Conservation (phyloP, 2,329 filamentous ascomycete species). For the Hypoxylon sp. region DNA sequence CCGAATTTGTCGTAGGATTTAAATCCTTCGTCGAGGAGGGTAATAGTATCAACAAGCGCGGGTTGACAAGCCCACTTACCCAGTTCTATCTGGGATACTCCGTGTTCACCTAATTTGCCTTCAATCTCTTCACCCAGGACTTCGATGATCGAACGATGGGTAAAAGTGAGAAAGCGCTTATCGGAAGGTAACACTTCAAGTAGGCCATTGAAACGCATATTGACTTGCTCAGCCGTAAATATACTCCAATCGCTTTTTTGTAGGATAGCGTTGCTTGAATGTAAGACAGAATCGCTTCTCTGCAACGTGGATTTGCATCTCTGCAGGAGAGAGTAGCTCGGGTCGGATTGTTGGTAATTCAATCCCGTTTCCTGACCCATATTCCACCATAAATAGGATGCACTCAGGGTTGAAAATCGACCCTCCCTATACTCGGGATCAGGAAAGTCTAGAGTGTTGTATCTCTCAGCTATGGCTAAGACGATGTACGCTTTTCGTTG, state of each 20-base stretch:
- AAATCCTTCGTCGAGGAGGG: too few species aligned
- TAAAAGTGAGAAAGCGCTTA: not conserved
- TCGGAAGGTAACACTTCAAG: too few species aligned
- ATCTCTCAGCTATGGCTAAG: conserved; percentile 3
- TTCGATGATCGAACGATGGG: conserved; percentile 33
- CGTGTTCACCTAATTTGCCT: conserved; percentile 1
- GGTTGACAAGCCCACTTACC: conserved; percentile 3
- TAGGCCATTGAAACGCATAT: conserved; percentile 25
- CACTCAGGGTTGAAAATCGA: not conserved
- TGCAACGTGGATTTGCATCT: not conserved
- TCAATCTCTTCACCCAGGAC: conserved; percentile 9
- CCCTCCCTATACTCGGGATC: not conserved
- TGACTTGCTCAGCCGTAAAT: conserved; percentile 14
- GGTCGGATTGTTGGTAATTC: too few species aligned
- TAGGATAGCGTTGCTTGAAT: not conserved
- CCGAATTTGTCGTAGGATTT: too few species aligned
- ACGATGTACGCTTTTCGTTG: conserved; percentile 23
- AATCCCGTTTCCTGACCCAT: conserved; percentile 2
- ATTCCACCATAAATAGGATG: conserved; percentile 19
- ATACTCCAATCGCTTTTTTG: not conserved
- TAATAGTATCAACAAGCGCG: not conserved
- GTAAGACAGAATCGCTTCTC: not conserved
- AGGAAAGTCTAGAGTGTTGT: too few species aligned
- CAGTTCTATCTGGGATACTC: conserved; percentile 3
- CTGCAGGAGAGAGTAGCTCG: not conserved